Percentiles rank a stretch among this genome's conserved stretches.
phyloP scores from a whole-genome alignment of 2,329 filamentous ascomycete species.

The Lasiodiplodia sp. region DNA sequence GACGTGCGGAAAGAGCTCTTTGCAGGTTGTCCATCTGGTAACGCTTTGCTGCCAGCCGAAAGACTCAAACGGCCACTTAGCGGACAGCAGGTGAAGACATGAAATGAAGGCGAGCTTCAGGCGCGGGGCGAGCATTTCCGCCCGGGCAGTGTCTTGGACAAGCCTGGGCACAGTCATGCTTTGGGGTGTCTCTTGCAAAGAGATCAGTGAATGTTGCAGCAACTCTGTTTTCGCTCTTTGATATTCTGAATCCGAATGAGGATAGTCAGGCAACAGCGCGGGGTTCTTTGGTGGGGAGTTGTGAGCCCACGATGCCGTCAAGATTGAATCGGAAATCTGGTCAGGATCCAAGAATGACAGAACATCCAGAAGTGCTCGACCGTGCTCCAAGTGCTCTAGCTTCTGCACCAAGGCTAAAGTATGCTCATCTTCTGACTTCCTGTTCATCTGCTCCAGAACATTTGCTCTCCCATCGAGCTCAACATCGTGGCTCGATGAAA shows the following conservation, averaged over 20 bases:
- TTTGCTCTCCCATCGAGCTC: not conserved
- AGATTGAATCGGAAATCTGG: conserved; percentile 30
- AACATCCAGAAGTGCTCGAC: conserved; percentile 30
- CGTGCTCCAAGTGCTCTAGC: conserved; percentile 29
- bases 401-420: conserved; percentile 28
- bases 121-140: not conserved
- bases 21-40: conserved; percentile 31
- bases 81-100: conserved; percentile 30
- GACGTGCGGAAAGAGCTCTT: conserved; percentile 33
- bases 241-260: conserved; percentile 11
- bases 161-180: not conserved
- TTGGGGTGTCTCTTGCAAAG: not conserved
- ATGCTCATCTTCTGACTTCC: not conserved
- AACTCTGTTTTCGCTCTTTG: conserved; percentile 29
- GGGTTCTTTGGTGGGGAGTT: not conserved
- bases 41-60: conserved; percentile 34
- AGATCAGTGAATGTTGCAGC: conserved; percentile 24
- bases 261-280: conserved; percentile 16
- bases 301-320: not conserved
- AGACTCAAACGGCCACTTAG: conserved; percentile 32
- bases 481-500: not conserved
- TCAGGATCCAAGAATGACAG: conserved; percentile 34
- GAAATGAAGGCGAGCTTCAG: not conserved
- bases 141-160: not conserved
- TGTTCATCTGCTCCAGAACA: not conserved